Evolutionary conservation across 345 rosid genomes (phyloP), one percentile per base, ranked within the genome.

Genomic region (Capsella bursapastoris): DNA sequence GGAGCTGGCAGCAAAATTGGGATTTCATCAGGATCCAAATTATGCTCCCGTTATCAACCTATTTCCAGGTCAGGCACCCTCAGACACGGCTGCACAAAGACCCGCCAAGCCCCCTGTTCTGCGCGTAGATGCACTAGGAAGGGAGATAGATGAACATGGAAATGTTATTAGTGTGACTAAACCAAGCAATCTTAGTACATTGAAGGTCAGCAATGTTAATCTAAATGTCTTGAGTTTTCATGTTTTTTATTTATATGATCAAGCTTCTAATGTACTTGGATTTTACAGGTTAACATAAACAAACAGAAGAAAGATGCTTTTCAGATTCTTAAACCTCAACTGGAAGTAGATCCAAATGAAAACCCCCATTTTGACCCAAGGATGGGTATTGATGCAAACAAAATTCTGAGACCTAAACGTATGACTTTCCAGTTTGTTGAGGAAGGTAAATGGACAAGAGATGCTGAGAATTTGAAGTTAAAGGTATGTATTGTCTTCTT

Each of bases 131-230:
- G 88, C 96, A 1, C 92, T 84, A 74, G 99, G 99, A 73, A 86
- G 97, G 83, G 99, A 95, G 84, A 92, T 92, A 72, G 97, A 90
- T 75, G 99, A 95, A 79, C 89, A 92, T 71, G 99, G 97, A 59
- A 92, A 92, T 73, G 80, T 95, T 11, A 88, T 95, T 81, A 92
- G 81, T 59, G 74, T 82, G 78, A 69, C 94, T 55, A 92, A 90
- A 76, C 97, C 97, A 64, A 95, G 85, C 86, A 89, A 95, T 80
- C 93, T 90, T 74, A 95, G 97, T 87, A 95, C 99, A 22, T 86
- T 92, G 35, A 95, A 95, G 96, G 98, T 94, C 78, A 71, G 81
- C 41, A 16, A 53, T 47, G 48, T 49, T 57, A 51, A 56, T 37
- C 15, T n/a, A 8, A 49, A 27, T 49, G 16, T 41, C 9, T 5